Evolutionary conservation across 345 rosid species (phyloP), one percentile per base, ranked within the genome.

Genomic region (Salix exigua): DNA sequence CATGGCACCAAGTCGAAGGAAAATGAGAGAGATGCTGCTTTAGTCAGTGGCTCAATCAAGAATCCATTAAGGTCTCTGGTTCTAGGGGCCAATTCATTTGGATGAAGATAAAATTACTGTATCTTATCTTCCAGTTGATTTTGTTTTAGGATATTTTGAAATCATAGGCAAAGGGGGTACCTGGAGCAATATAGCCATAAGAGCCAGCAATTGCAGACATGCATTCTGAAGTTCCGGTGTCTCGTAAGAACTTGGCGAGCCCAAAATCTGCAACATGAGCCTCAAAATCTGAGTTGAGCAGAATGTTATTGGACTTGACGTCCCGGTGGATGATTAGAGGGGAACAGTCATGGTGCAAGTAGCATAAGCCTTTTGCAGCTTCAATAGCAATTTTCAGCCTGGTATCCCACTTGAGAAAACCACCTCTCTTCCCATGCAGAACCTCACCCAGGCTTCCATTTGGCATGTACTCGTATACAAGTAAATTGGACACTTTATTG

Each of bases 211-310:
- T 86, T 8, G 89, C 93, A 0, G 96, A 91, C 96, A 91, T 91
- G 75, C 93, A 89, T 81, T 89, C 87, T 8, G 93, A 87, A 9
- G 85, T 83, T 7, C 89, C 93, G 0, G 88, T 81, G 25, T 88
- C 89, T 13, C 71, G 70, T 70, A 91, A 60, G 87, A 91, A 91
- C 74, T 91, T 91, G 55, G 96, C 93, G 2, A 91, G 85, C 13
- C 96, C 96, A 8, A 91, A 91, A 67, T 91, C 93, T 1, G 96
- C 96, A 1, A 89, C 89, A 8, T 91, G 96, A 18, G 96, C 96
- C 81, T 91, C 96, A 3, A 87, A 87, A 78, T 83, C 88, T 2
- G 93, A 91, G 73, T 86, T 78, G 44, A 91, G 83, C 73, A 91
- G 77, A 17, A 91, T 89, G 37, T 91, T 91, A 75, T 88, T 91